phyloP scores from a whole-genome alignment of 2,329 filamentous ascomycete species.

The Blumeria hordei region DNA sequence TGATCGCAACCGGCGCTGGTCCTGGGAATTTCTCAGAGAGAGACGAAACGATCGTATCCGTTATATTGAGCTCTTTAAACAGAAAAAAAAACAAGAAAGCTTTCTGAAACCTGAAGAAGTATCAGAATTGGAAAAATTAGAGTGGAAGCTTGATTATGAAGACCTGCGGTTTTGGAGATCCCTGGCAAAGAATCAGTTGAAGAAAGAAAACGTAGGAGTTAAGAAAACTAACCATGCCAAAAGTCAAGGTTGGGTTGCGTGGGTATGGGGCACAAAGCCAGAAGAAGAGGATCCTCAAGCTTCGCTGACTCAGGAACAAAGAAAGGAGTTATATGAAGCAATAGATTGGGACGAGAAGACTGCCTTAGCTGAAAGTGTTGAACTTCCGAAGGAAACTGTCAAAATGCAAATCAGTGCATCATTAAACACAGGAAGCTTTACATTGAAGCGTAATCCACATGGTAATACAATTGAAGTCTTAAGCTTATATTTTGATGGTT shows the following conservation, averaged over 20 bases:
- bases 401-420: slow-evolving; percentile 84
- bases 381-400: slow-evolving; percentile 71
- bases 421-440: slow-evolving; percentile 90
- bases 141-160: slow-evolving; percentile 78
- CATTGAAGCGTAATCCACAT: slow-evolving; percentile 64
- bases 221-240: slow-evolving; percentile 36
- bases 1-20: slow-evolving; percentile 77
- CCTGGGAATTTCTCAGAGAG: slow-evolving; percentile 88
- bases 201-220: slow-evolving; percentile 83
- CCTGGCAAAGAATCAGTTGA: slow-evolving; percentile 74
- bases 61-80: slow-evolving; percentile 93
- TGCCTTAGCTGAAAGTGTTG: slow-evolving; percentile 64
- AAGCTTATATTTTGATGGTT: slow-evolving; percentile 80
- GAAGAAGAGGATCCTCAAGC: slow-evolving; percentile 46
- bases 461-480: slow-evolving; percentile 59
- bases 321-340: slow-evolving; percentile 85
- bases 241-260: slow-evolving; percentile 74
- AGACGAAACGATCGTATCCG: slow-evolving; percentile 67
- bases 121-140: slow-evolving; percentile 49
- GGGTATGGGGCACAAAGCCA: slow-evolving; percentile 70
- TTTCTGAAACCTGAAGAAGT: slow-evolving; percentile 42
- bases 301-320: slow-evolving; percentile 82
- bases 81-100: slow-evolving; percentile 49
- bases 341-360: slow-evolving; percentile 98
- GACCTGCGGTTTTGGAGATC: slow-evolving; percentile 96